Evolutionary conservation across 2,329 filamentous ascomycete genomes (phyloP).

Genomic region (Fusarium virguliforme): DNA sequence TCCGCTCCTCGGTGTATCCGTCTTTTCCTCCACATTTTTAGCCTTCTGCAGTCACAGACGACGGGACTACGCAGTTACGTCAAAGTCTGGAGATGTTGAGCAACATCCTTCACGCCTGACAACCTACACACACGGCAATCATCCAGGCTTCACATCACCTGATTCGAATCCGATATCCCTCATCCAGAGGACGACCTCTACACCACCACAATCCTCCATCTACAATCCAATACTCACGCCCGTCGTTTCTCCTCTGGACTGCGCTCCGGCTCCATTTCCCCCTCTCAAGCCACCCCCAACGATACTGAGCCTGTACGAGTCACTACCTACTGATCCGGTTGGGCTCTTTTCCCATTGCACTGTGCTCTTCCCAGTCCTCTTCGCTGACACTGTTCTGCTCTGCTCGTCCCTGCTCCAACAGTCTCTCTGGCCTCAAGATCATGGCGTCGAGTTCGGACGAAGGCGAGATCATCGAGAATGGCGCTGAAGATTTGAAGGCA

Average conservation of each 20-base stretch:
- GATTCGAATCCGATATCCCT: slow-evolving; percentile 6
- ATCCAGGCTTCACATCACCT: slow-evolving; percentile 23
- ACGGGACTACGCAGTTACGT: slow-evolving; percentile 32
- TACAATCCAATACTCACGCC: slow-evolving; percentile 11
- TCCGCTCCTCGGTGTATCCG: slow-evolving; percentile 9
- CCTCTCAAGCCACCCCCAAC: slow-evolving; percentile 43
- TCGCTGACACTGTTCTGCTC: slow-evolving; percentile 57
- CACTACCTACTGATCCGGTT: slow-evolving; percentile 60
- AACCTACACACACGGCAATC: not conserved
- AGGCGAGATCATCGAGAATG: slow-evolving; percentile 87
- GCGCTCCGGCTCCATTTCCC: slow-evolving; percentile 26
- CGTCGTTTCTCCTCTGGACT: slow-evolving; percentile 22
- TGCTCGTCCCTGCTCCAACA: slow-evolving; percentile 38
- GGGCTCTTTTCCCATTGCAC: slow-evolving; percentile 59
- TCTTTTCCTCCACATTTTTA: slow-evolving; percentile 36
- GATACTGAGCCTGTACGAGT: slow-evolving; percentile 55
- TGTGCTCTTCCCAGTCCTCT: slow-evolving; percentile 49
- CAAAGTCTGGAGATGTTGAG: slow-evolving; percentile 43
- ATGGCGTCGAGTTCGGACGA: slow-evolving; percentile 80
- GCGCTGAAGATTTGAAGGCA: slow-evolving; percentile 81
- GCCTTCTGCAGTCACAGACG: slow-evolving; percentile 18
- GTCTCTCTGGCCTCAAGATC: slow-evolving; percentile 32
- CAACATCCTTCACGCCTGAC: slow-evolving; percentile 19
- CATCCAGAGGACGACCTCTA: slow-evolving; percentile 1
- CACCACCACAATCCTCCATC: not conserved